Evolutionary conservation across 176 grass and related monocot genomes (phyloP).

Genomic region (Rhynchospora tenuis): DNA sequence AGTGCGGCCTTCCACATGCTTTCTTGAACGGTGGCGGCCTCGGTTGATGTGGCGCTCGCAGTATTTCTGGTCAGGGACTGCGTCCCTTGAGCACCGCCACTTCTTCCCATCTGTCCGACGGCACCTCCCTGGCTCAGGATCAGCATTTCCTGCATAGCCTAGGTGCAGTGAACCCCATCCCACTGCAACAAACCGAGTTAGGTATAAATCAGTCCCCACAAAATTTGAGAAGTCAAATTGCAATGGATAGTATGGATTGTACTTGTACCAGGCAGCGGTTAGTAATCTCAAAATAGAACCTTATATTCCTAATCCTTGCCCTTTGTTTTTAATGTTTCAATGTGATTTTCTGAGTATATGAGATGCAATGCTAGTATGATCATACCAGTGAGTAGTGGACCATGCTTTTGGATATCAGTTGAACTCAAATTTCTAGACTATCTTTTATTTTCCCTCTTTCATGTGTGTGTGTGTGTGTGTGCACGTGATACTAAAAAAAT

Average conservation of each 20-base stretch:
- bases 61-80: conserved; percentile 74
- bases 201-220: not conserved
- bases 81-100: conserved; percentile 85
- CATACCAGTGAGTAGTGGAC: not conserved
- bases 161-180: conserved; percentile 59
- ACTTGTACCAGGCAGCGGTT: not conserved
- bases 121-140: conserved; percentile 81
- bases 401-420: not conserved
- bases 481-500: not conserved
- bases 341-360: not conserved
- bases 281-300: not conserved
- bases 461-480: not conserved
- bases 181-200: conserved; percentile 23
- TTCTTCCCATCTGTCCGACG: conserved; percentile 85
- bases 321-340: not conserved
- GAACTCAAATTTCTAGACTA: not conserved
- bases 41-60: conserved; percentile 92
- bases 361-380: not conserved
- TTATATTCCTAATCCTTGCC: not conserved
- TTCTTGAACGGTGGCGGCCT: conserved; percentile 69
- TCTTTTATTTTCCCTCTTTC: not conserved
- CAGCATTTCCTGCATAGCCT: conserved; percentile 34
- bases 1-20: conserved; percentile 93
- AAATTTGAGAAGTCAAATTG: not conserved
- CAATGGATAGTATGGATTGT: not conserved